phyloP scores from a whole-genome alignment of 129 eudicot genomes.

The carrot (Daucus carota) region DH1_v3.0 NC_030381.2:54549001-54549500 shows the following conservation, averaged over 20 bases:
- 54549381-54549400: neutral
- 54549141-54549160: too few species aligned
- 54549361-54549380: neutral
- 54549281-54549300: neutral
- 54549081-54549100: too few species aligned
- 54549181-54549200: too few species aligned
- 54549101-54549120: too few species aligned
- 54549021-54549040: constrained; percentile 43
- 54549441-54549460: constrained; percentile 32
- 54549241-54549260: neutral
- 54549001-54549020: too few species aligned
- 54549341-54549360: neutral
- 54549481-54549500: constrained; percentile 52
- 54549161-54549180: too few species aligned
- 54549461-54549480: constrained; percentile 89
- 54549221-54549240: too few species aligned
- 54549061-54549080: constrained; percentile 81
- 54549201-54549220: neutral
- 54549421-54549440: neutral
- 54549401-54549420: neutral
- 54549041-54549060: constrained; percentile 87
- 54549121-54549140: too few species aligned
- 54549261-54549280: neutral
- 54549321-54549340: neutral
- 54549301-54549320: neutral